Base-by-base conservation (phyloP, 805 yeast genomes). In the Nakazawaea molendinolei region DNA sequence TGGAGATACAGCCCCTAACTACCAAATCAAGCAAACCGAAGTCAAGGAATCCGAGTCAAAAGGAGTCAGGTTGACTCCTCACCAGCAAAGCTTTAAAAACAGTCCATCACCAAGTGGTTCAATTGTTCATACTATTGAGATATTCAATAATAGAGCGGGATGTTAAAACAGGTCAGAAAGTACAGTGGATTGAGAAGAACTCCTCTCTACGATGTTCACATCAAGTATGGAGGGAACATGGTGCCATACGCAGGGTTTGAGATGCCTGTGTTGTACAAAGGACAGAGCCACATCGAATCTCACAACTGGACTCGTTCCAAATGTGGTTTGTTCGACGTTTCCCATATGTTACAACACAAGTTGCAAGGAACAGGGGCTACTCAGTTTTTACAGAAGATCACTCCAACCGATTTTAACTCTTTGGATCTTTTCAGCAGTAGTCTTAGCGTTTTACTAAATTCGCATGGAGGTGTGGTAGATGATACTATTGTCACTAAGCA, bases 211-310 rank as follows among this genome's bases (percentile, higher is more conserved):
- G 86, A 82, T 40, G 67, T 86, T 17, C 97, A 92, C 55, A 65
- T 80, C 23, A 71, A 73, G 38, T 65, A 76, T 31, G 90, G 87
- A 5, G 98, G 87, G 10, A 87, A 84, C 38, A 80, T 92, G 80
- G 97, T 89, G 4, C 94, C 94, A 30, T 92, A 85, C 60, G 97
- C 97, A 13, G 96, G 96, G n/a, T 92, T 74, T 52, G 74, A 80
- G 31, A 90, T 92, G 97, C 98, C 98, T 2, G 87, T 92, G 8
- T 60, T 86, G 21, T 92, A 89, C 65, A 71, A 75, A 44, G 78
- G 70, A n/a, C 95, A 85, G 60, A 61, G 85, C 2, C 97, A 90
- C 57, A 77, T 86, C 27, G 95, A 87, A 43, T 87, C 97, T 1
- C 98, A 92, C 63, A 73, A 81, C 36, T 92, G 97, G 97, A 94